Percentiles rank a stretch among this genome's conserved stretches.
These are phyloP conservation scores for Rhizopogon vesiculosus DNA, from an alignment of 768 basidiomycete species.

Conservation along the genomic window DNA sequence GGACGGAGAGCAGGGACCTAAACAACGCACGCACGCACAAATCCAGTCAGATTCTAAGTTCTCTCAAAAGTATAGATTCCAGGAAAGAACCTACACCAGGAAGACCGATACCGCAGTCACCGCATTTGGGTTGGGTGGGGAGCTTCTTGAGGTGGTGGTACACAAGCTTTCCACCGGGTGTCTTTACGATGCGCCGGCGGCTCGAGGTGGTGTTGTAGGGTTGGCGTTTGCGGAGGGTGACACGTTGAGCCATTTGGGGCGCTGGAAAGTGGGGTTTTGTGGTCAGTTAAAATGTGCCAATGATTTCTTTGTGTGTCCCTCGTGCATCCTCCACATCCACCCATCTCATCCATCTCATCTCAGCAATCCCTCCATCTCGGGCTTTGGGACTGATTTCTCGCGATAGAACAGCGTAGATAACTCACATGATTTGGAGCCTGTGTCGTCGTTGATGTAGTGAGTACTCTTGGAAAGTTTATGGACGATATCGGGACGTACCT, in stretches of 20 bases:
- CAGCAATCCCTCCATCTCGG: no score
- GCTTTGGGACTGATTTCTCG: no score
- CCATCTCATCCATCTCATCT: no score
- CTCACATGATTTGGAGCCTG: constrained; percentile 4
- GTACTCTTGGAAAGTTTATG: not conserved
- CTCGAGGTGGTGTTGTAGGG: constrained; percentile 98
- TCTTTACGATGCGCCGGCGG: constrained; percentile 94
- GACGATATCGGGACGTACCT: constrained; percentile 3
- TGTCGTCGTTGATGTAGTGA: not conserved
- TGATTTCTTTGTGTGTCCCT: no score
- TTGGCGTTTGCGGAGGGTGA: constrained; percentile 97
- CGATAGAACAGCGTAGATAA: not conserved
- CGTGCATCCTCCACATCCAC: no score
- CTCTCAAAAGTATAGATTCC: not conserved
- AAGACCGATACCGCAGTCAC: constrained; percentile 94
- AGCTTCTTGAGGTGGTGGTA: constrained; percentile 98
- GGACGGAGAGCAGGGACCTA: constrained; percentile 96
- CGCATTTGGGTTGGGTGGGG: constrained; percentile 89
- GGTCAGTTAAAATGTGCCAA: no score
- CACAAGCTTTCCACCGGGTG: constrained; percentile 96
- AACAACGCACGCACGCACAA: not conserved
- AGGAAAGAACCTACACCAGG: constrained; percentile 73
- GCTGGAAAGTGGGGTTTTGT: constrained; percentile 6
- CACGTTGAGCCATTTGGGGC: constrained; percentile 89
- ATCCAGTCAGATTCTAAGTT: constrained; percentile 1